Conservation (phyloP, 2,329 filamentous ascomycete genomes). For the Chaetomium globosum region DNA sequence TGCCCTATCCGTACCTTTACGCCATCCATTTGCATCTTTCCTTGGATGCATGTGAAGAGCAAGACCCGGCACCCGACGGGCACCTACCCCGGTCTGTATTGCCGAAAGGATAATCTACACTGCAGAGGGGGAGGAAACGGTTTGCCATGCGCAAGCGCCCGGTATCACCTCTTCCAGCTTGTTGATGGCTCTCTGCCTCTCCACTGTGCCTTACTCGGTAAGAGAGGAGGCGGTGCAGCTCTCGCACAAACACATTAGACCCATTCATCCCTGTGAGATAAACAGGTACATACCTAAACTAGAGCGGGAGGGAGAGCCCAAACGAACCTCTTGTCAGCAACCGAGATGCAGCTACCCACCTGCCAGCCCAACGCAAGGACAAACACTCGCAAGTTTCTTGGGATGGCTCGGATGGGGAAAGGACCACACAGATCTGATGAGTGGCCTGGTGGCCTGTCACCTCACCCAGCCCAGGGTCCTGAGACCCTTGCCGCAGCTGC, state of each 20-base stretch:
- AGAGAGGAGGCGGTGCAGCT: not conserved
- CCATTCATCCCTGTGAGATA: too few relatives aligned
- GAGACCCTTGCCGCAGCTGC: not conserved
- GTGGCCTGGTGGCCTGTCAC: too few relatives aligned
- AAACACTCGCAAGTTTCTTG: too few relatives aligned
- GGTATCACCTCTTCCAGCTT: not conserved
- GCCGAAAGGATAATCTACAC: too few relatives aligned
- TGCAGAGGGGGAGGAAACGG: not conserved
- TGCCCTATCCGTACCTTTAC: not conserved
- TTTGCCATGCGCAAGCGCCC: not conserved
- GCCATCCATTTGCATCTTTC: not conserved
- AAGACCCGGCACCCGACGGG: not conserved
- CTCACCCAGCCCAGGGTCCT: not conserved
- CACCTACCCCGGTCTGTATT: too few relatives aligned
- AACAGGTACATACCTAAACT: too few relatives aligned
- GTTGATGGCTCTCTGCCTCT: not conserved
- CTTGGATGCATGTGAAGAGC: not conserved
- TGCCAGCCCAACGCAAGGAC: too few relatives aligned
- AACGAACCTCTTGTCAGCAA: too few relatives aligned
- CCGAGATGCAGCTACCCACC: not conserved
- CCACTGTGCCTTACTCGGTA: constrained; percentile 13
- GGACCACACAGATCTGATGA: too few relatives aligned
- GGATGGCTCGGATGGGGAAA: too few relatives aligned
- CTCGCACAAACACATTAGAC: not conserved
- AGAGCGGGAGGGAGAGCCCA: too few relatives aligned